Evolutionary conservation across 2,329 filamentous ascomycete species (phyloP).

Genomic region (Xylariaceae sp.): DNA sequence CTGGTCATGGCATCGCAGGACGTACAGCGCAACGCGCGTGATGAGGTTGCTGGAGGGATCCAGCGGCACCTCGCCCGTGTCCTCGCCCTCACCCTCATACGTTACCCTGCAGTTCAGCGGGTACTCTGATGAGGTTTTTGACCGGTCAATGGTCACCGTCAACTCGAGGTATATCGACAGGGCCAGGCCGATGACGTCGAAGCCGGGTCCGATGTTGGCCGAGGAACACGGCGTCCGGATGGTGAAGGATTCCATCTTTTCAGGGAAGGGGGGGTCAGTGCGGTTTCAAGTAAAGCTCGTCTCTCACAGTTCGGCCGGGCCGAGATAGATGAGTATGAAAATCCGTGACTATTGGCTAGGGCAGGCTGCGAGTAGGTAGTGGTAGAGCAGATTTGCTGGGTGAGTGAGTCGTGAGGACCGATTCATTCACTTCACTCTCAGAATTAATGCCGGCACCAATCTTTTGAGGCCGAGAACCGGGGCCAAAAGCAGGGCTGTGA

Average conservation of each 20-base stretch:
- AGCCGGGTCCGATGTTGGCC: slow-evolving; percentile 94
- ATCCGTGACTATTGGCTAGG: too few relatives aligned
- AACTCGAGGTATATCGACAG: slow-evolving; percentile 92
- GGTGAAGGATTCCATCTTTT: slow-evolving; percentile 54
- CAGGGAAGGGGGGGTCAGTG: background rate
- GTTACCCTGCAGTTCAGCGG: slow-evolving; percentile 83
- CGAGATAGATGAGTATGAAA: background rate
- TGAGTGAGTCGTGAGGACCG: background rate
- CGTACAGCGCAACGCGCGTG: slow-evolving; percentile 89
- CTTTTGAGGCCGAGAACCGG: background rate
- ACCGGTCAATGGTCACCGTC: slow-evolving; percentile 67
- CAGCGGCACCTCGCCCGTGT: slow-evolving; percentile 67
- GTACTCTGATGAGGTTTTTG: slow-evolving; percentile 47
- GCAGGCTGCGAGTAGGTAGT: background rate
- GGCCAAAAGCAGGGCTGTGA: background rate
- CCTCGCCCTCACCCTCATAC: slow-evolving; percentile 78
- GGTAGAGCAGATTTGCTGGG: background rate
- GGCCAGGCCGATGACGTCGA: slow-evolving; percentile 95
- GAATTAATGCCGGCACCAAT: background rate
- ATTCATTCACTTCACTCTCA: background rate
- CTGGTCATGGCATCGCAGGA: slow-evolving; percentile 85
- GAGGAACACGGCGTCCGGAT: slow-evolving; percentile 89
- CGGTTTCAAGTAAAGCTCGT: background rate
- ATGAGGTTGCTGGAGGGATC: slow-evolving; percentile 86
- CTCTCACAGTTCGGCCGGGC: background rate